Base-by-base conservation (phyloP, 495 filamentous ascomycete genomes). In the Penicillium flavigenum region DNA sequence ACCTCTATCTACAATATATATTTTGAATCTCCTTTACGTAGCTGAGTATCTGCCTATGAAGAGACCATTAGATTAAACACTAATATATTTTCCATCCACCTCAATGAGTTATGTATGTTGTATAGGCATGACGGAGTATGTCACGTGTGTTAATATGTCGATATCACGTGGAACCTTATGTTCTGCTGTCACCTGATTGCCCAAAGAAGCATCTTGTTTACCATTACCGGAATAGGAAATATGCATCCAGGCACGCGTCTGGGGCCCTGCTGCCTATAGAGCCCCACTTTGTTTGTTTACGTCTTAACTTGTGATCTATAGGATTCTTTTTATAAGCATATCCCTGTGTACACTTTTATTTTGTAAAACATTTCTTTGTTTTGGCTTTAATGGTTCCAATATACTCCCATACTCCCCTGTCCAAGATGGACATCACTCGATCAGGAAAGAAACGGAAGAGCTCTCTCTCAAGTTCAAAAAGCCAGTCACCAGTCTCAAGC, bases 281-380 rank as follows among this genome's bases (percentile, higher is more conserved):
- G 61, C 54, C 66, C 63, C 66, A 66, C 38, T 59, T 47, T 38
- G 66, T 69, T 67, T 69, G 62, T 67, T 69, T 69, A 67, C 61
- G 48, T 11, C 6, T 10, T 26, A 27, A 27, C n/a, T 61, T 68
- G 60, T 68, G 65, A 68, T 61, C 16, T 66, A 68, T 63, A 57
- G 38, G 61, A 49, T 46, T 43, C 43, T 36, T 31, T 36, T 54
- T 54, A 65, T 58, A 58, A 59, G 27, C 47, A n/a, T 27, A 34
- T 38, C 39, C 31, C 19, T 36, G 36, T 41, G 20, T 45, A 31
- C 19, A 1, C 2, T 36, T 41, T 14, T 16, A 47, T 36, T 20
- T 16, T 43, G 2, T n/a, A 32, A 32, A 59, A 26, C 53, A 11
- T 34, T 17, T 14, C 27, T 27, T 39, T 54, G n/a, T 20, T 16